phyloP scores from a whole-genome alignment of 2,329 filamentous ascomycete species.

The Clathrospora elynae region DNA sequence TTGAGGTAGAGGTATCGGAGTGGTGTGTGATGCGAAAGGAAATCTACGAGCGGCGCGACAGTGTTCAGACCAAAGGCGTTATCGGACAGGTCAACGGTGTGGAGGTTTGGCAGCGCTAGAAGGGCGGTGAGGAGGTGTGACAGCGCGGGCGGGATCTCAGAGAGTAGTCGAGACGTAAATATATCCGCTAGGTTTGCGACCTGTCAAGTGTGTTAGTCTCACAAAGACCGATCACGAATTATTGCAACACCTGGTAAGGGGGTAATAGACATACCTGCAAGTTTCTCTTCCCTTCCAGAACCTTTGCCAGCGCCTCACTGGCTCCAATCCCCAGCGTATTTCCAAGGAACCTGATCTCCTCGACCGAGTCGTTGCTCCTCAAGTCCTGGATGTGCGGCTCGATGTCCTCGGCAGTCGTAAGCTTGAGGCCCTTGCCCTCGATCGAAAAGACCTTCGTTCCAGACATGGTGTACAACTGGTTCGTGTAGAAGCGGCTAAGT shows the following conservation, averaged over 20 bases:
- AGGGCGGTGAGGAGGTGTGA: conserved; percentile 83
- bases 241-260: not conserved
- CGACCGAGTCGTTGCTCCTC: conserved; percentile 71
- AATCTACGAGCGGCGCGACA: conserved; percentile 87
- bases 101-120: conserved; percentile 81
- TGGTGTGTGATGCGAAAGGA: conserved; percentile 84
- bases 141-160: conserved; percentile 90
- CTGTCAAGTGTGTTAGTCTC: conserved; percentile 47
- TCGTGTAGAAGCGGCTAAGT: not conserved
- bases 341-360: conserved; percentile 84
- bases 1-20: conserved; percentile 95
- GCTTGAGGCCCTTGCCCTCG: conserved; percentile 89
- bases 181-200: conserved; percentile 93
- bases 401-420: conserved; percentile 85
- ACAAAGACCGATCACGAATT: conserved; percentile 9
- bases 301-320: conserved; percentile 80
- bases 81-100: conserved; percentile 94
- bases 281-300: conserved; percentile 81
- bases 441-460: conserved; percentile 77
- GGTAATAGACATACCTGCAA: conserved; percentile 62
- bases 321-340: conserved; percentile 93
- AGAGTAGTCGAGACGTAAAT: conserved; percentile 91
- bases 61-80: conserved; percentile 98
- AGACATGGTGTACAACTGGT: conserved; percentile 46
- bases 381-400: conserved; percentile 81